Evolutionary conservation across 1,284 basidiomycete species (phyloP), one percentile per base, ranked within the genome.

Genomic region (Inonotus hispidus): DNA sequence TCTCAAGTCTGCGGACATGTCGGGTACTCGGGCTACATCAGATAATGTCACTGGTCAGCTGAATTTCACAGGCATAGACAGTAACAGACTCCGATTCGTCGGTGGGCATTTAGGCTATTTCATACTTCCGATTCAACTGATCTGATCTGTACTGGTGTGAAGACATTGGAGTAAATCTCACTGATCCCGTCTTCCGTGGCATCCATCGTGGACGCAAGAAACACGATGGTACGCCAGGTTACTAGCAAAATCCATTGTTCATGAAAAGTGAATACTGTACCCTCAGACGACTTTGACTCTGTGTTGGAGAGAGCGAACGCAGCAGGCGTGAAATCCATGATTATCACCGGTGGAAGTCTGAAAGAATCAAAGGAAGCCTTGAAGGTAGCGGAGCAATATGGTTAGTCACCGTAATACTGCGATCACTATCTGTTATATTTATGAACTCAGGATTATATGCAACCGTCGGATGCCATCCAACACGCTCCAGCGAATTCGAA

Each of bases 401-500:
- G 87, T 84, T 62, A 64, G 19, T 32, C 58, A 29, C 46, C 3
- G 21, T 49, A 23, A 32, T 43, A n/a, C n/a, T 52, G 13, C 19
- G 10, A 11, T 19, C n/a, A 16, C n/a, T 29, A 52, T 16, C n/a
- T 35, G 11, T 54, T 27, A 32, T 19, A 27, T 35, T 23, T 43
- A 47, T 37, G 41, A 43, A 4, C 41, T 10, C 64, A 88, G 88
- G 78, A 6, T 73, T 93, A 19, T 92, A 87, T 69, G 83, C 85
- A 7, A 95, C 93, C 0, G 84, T 88, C 1, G 93, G 93, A 19
- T 90, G 90, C 66, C 93, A 96, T 73, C 93, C 93, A 0, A 95
- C 92, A 6, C 86, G 90, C n/a, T 85, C 89, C 0, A 73, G 69
- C 3, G 89, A 95, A 70, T 90, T 95, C 65, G 87, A 90, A 39